Percentiles rank a stretch among this genome's conserved stretches.
Evolutionary conservation across 768 basidiomycete genomes (phyloP).

Genomic region (Sporobolomyces phaffii): DNA sequence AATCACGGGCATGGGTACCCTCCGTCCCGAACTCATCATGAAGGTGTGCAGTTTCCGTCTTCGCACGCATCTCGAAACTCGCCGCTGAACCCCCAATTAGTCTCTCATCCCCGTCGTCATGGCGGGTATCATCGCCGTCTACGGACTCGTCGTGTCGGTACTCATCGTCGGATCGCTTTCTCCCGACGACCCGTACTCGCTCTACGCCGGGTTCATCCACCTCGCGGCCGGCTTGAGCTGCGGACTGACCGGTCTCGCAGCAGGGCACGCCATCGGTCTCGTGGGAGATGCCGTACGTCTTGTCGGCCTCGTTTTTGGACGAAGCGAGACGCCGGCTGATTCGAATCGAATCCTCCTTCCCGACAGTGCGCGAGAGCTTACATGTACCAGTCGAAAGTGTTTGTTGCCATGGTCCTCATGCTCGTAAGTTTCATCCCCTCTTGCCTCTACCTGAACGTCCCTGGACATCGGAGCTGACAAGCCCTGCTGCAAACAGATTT

Average conservation of each 20-base stretch:
- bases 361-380: conserved; percentile 93
- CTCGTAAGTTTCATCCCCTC: conserved; percentile 49
- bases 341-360: too few species aligned
- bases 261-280: conserved; percentile 88
- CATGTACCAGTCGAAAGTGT: conserved; percentile 80
- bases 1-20: conserved; percentile 86
- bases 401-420: conserved; percentile 93
- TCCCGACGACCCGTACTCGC: conserved; percentile 36
- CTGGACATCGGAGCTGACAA: too few species aligned
- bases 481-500: conserved; percentile 51
- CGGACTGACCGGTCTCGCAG: conserved; percentile 82
- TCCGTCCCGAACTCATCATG: conserved; percentile 96
- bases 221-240: conserved; percentile 87
- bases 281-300: conserved; percentile 82
- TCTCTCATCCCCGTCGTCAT: conserved; percentile 95
- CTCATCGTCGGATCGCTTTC: conserved; percentile 63
- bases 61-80: too few species aligned
- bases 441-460: too few species aligned
- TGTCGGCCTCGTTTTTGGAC: not conserved
- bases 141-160: conserved; percentile 91
- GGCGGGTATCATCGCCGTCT: conserved; percentile 97
- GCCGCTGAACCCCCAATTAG: conserved; percentile 48
- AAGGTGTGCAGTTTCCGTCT: conserved; percentile 64
- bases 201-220: conserved; percentile 67
- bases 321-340: not conserved